These are phyloP conservation scores for Venturia nashicola DNA, from an alignment of 2,329 filamentous ascomycete species.

Conservation along the genomic window DNA sequence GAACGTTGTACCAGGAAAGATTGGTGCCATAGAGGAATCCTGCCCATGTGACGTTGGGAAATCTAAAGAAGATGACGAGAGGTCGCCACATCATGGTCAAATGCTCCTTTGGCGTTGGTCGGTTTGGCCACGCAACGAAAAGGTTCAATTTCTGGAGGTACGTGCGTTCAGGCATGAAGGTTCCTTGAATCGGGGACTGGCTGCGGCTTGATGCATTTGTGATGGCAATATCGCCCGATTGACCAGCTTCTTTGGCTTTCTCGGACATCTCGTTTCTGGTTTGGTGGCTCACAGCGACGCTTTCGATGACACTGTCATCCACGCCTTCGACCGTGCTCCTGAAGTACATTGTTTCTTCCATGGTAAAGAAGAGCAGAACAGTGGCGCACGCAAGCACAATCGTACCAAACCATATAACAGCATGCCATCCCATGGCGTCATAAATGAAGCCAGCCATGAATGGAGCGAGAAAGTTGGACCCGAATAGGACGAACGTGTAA, in stretches of 20 bases:
- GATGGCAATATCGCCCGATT: not conserved
- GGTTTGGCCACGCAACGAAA: not conserved
- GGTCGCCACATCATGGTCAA: not conserved
- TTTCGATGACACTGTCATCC: not conserved
- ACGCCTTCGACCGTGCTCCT: constrained; percentile 20
- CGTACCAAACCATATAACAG: constrained; percentile 36
- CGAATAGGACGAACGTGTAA: constrained; percentile 21
- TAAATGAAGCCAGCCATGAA: constrained; percentile 25
- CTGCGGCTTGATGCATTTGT: not conserved
- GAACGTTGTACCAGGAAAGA: constrained; percentile 31
- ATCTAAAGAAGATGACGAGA: constrained; percentile 21
- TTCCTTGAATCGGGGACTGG: not conserved
- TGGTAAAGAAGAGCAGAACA: constrained; percentile 43
- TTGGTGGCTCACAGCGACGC: not conserved
- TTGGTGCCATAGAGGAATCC: constrained; percentile 28
- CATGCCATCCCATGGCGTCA: constrained; percentile 23
- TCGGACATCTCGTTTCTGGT: not conserved
- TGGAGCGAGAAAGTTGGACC: constrained; percentile 24
- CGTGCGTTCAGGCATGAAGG: not conserved
- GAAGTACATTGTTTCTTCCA: constrained; percentile 44
- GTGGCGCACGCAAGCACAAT: constrained; percentile 39
- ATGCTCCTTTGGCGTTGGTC: not conserved
- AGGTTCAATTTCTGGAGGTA: constrained; percentile 7
- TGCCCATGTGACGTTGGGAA: constrained; percentile 9
- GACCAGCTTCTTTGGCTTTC: not conserved